A percentile compares a stretch with the other conserved stretches of the same genome.
Conservation (phyloP, 2,329 filamentous ascomycete genomes). For the Ophiocordyceps camponoti-leonardi region DNA sequence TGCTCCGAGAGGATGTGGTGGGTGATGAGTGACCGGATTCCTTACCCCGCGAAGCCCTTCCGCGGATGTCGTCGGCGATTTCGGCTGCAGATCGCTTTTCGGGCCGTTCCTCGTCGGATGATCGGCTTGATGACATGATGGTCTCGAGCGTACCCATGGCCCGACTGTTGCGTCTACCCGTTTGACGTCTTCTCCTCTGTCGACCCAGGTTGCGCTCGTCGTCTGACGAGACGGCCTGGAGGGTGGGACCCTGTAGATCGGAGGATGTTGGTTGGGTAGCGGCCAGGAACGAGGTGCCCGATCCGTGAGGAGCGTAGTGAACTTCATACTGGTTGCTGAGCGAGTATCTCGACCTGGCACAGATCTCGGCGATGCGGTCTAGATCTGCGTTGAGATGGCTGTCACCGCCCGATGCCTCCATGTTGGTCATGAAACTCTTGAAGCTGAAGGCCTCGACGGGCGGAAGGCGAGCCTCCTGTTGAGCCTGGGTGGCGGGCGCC, state of each 20-base stretch:
- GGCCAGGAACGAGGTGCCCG: slow-evolving; percentile 29
- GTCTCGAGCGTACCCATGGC: slow-evolving; percentile 48
- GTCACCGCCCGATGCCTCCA: slow-evolving; percentile 24
- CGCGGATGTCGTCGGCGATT: slow-evolving; percentile 35
- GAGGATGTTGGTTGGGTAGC: slow-evolving; percentile 11
- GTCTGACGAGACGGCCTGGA: slow-evolving; percentile 39
- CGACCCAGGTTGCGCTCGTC: slow-evolving; percentile 28
- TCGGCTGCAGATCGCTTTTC: slow-evolving; percentile 38
- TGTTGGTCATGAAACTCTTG: slow-evolving; percentile 43
- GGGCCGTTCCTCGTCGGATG: slow-evolving; percentile 44
- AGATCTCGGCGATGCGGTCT: slow-evolving; percentile 50
- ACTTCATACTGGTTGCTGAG: slow-evolving; percentile 51
- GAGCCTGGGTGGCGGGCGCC: slow-evolving; percentile 7
- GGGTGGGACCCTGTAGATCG: slow-evolving; percentile 28
- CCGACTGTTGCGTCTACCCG: slow-evolving; percentile 27
- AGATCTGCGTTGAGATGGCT: slow-evolving; percentile 38
- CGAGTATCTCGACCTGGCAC: slow-evolving; percentile 45
- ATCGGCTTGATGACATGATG: slow-evolving; percentile 49
- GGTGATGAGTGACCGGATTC: slow-evolving; percentile 14
- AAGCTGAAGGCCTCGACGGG: slow-evolving; percentile 47
- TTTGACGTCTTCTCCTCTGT: slow-evolving; percentile 22
- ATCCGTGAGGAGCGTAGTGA: slow-evolving; percentile 44
- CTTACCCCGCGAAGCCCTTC: slow-evolving; percentile 23
- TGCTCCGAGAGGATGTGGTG: slow-evolving; percentile 12
- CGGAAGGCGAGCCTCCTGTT: slow-evolving; percentile 30